Evolutionary conservation across 805 yeast species (phyloP).

Genomic region (Suhomyces xylopsoci): DNA sequence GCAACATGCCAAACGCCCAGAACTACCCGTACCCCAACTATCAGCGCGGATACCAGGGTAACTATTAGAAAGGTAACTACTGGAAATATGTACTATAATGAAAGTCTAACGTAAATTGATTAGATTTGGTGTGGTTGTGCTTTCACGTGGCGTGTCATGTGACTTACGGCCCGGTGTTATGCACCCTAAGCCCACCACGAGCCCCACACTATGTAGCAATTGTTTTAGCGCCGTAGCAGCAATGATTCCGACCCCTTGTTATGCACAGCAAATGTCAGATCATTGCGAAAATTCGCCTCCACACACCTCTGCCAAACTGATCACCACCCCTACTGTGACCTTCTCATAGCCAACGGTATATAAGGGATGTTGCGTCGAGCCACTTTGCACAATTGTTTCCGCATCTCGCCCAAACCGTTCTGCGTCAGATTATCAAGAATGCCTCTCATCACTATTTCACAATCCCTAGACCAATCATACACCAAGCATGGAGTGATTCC

Average conservation of each 20-base stretch:
- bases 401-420: not conserved
- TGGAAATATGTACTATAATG: not conserved
- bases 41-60: constrained; percentile 9
- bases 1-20: not conserved
- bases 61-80: too few relatives aligned
- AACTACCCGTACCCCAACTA: constrained; percentile 7
- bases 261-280: not conserved
- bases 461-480: constrained; percentile 51
- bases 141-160: not conserved
- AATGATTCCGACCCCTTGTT: not conserved
- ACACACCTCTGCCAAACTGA: not conserved
- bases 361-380: constrained; percentile 2
- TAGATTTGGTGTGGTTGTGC: too few relatives aligned
- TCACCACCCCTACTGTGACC: not conserved
- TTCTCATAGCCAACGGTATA: not conserved
- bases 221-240: not conserved
- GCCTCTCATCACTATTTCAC: constrained; percentile 52
- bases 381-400: not conserved
- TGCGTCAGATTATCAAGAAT: constrained; percentile 19
- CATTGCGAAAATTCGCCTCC: not conserved
- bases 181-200: too few relatives aligned
- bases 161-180: not conserved
- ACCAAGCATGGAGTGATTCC: constrained; percentile 50
- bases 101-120: too few relatives aligned
- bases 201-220: not conserved